phyloP scores from a whole-genome alignment of 2,329 filamentous ascomycete genomes.

The Dactylonectria estremocensis region DNA sequence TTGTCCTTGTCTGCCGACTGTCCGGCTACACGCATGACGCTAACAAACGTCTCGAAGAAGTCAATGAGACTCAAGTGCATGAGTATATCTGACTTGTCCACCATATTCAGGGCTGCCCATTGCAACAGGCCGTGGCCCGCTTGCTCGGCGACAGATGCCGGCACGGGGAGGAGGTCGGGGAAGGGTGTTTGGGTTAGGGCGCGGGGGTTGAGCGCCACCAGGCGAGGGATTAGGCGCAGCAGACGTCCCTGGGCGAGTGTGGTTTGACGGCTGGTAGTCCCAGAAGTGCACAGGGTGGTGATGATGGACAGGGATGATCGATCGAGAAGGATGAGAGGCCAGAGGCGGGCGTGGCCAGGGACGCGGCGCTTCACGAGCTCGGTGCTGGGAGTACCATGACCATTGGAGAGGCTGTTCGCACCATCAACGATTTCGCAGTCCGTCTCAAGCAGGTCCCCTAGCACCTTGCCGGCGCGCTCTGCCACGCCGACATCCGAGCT shows the following conservation, averaged over 20 bases:
- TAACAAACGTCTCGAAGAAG: constrained; percentile 67
- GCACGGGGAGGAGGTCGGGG: constrained; percentile 52
- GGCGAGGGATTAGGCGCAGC: constrained; percentile 65
- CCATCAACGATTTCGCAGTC: constrained; percentile 63
- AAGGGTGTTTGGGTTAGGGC: constrained; percentile 57
- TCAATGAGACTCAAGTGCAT: constrained; percentile 68
- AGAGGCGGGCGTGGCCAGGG: constrained; percentile 68
- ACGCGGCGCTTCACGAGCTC: constrained; percentile 57
- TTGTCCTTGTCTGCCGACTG: constrained; percentile 54
- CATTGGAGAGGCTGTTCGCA: constrained; percentile 36
- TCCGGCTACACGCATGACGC: constrained; percentile 61
- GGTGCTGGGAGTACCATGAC: constrained; percentile 49
- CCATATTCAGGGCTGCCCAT: constrained; percentile 67
- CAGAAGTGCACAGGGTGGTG: constrained; percentile 54
- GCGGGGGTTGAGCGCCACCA: constrained; percentile 63
- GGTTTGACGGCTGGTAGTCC: constrained; percentile 55
- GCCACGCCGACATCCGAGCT: constrained; percentile 69
- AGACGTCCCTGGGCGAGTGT: constrained; percentile 69
- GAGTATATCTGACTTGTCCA: constrained; percentile 64
- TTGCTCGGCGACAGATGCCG: constrained; percentile 35
- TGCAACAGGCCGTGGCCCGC: constrained; percentile 61
- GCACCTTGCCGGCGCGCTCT: constrained; percentile 64
- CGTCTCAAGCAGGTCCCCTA: constrained; percentile 69
- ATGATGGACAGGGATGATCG: constrained; percentile 62
- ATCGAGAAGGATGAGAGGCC: constrained; percentile 67